Evolutionary conservation across 768 basidiomycete genomes (phyloP).

Genomic region (Ramaria sp.): DNA sequence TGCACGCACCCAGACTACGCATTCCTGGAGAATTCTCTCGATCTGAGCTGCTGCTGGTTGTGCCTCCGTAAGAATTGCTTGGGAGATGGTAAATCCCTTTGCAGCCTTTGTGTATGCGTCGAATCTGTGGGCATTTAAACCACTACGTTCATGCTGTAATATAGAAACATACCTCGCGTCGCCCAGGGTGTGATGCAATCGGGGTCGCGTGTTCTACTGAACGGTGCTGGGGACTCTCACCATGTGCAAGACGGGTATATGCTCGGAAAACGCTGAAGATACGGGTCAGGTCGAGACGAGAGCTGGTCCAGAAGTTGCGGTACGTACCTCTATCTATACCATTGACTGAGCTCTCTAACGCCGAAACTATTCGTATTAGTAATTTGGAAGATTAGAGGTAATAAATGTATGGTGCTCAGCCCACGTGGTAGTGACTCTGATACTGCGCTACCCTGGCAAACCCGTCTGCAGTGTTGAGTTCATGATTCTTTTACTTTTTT

Average conservation of each 20-base stretch:
- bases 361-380: slow-evolving; percentile 47
- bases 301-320: background rate
- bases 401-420: slow-evolving; percentile 7
- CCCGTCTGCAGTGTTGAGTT: slow-evolving; percentile 85
- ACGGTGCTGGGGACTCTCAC: slow-evolving; percentile 71
- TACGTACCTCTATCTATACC: slow-evolving; percentile 63
- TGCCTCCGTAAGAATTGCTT: slow-evolving; percentile 45
- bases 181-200: slow-evolving; percentile 85
- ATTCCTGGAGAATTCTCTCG: slow-evolving; percentile 66
- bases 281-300: background rate
- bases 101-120: slow-evolving; percentile 72
- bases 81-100: slow-evolving; percentile 60
- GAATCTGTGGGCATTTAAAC: slow-evolving; percentile 34
- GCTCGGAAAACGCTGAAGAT: slow-evolving; percentile 63
- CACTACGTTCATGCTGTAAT: background rate
- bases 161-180: slow-evolving; percentile 48
- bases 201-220: slow-evolving; percentile 58
- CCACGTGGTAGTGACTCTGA: slow-evolving; percentile 72
- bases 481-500: too few relatives aligned
- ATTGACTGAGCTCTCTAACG: slow-evolving; percentile 87
- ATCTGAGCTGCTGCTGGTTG: slow-evolving; percentile 55
- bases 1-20: slow-evolving; percentile 41
- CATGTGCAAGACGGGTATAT: slow-evolving; percentile 83
- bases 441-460: slow-evolving; percentile 78
- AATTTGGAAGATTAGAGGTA: background rate